A percentile compares a stretch with the other conserved stretches of the same genome.
Evolutionary conservation across 2,329 filamentous ascomycete genomes (phyloP).

Genomic region (Chaetomiaceae sp.): DNA sequence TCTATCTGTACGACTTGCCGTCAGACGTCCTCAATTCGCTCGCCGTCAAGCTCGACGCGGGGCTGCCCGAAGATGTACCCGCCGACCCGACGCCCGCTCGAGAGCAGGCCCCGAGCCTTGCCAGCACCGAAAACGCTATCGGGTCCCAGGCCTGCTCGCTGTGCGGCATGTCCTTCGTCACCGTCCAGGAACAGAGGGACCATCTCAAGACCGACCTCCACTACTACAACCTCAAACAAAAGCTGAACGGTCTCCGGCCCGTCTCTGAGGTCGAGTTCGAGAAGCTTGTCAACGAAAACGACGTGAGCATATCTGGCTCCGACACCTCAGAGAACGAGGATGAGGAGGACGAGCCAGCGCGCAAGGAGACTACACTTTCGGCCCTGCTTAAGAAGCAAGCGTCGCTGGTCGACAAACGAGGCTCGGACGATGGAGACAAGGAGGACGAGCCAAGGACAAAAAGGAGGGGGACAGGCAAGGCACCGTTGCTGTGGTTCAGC

Average conservation of each 20-base stretch:
- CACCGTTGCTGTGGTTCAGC: slow-evolving; percentile 80
- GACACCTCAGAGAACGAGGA: slow-evolving; percentile 68
- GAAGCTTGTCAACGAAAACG: slow-evolving; percentile 74
- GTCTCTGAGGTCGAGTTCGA: slow-evolving; percentile 83
- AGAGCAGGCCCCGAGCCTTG: slow-evolving; percentile 24
- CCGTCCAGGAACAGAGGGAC: slow-evolving; percentile 72
- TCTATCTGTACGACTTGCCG: slow-evolving; percentile 74
- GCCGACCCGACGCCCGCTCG: slow-evolving; percentile 12
- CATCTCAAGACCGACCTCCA: slow-evolving; percentile 91
- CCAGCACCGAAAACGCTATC: slow-evolving; percentile 34
- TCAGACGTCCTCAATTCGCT: slow-evolving; percentile 66
- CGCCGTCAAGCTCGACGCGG: slow-evolving; percentile 48
- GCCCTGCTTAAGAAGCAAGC: slow-evolving; percentile 80
- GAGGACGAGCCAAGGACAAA: slow-evolving; percentile 45
- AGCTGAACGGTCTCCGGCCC: slow-evolving; percentile 65
- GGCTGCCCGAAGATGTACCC: slow-evolving; percentile 30
- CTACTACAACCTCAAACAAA: slow-evolving; percentile 91
- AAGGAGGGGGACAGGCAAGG: slow-evolving; percentile 56
- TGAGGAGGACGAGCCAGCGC: slow-evolving; percentile 46
- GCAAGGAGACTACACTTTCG: slow-evolving; percentile 67
- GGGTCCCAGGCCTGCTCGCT: slow-evolving; percentile 75
- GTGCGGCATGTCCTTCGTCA: slow-evolving; percentile 67
- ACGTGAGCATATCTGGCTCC: slow-evolving; percentile 90
- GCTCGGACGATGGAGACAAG: slow-evolving; percentile 33
- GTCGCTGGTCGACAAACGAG: slow-evolving; percentile 53